phyloP scores from a whole-genome alignment of 2,329 filamentous ascomycete species.

The Stemphylium lycopersici region DNA sequence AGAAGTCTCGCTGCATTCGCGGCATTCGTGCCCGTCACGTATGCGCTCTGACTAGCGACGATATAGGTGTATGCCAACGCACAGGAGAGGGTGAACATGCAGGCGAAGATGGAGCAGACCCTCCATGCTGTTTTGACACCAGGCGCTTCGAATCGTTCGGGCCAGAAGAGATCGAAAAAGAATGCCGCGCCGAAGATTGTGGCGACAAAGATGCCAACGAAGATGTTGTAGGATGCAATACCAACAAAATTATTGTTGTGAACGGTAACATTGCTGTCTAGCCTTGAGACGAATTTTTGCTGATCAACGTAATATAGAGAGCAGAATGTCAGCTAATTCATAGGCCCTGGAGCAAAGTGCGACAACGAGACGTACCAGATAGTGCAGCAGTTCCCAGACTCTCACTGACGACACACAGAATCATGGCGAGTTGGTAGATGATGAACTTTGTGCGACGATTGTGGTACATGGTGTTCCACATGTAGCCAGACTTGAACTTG shows the following conservation, averaged over 20 bases:
- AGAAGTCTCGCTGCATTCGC: conserved; percentile 42
- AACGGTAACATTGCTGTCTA: conserved; percentile 51
- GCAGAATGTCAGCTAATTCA: background rate
- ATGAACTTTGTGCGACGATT: conserved; percentile 64
- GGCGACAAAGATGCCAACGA: conserved; percentile 62
- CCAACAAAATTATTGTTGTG: conserved; percentile 64
- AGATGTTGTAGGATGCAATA: conserved; percentile 64
- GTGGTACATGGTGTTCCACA: conserved; percentile 64
- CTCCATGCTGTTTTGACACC: conserved; percentile 62
- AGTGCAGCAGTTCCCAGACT: conserved; percentile 62
- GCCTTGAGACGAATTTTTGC: conserved; percentile 54
- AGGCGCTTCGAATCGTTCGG: conserved; percentile 58
- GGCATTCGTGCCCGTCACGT: conserved; percentile 52
- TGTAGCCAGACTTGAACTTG: conserved; percentile 64
- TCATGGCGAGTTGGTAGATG: conserved; percentile 65
- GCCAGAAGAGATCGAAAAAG: conserved; percentile 69
- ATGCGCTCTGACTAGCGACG: conserved; percentile 54
- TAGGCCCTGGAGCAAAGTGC: background rate
- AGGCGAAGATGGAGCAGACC: conserved; percentile 57
- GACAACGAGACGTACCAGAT: conserved; percentile 51
- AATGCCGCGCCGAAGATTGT: conserved; percentile 65
- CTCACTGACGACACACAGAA: conserved; percentile 63
- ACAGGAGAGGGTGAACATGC: conserved; percentile 54
- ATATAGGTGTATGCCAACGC: conserved; percentile 60
- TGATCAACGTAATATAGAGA: conserved; percentile 60